A percentile compares a stretch with the other conserved stretches of the same genome.
Conservation (phyloP, 371 early-diverging fungal genomes). For the Haplosporangium sp. region DNA sequence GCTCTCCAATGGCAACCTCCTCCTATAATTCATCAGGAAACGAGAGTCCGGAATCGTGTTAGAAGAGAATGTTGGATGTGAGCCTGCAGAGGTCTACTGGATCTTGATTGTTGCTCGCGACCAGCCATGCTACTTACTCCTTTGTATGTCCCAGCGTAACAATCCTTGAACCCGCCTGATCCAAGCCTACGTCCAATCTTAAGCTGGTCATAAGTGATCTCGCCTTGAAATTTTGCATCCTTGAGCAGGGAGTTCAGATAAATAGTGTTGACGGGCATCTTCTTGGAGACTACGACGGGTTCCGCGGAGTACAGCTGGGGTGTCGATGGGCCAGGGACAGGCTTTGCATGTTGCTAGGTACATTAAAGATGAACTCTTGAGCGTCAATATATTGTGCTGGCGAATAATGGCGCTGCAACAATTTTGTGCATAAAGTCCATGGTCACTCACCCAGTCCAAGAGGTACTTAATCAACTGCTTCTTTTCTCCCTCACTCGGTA, state of each 20-base stretch:
- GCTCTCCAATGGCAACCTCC: conserved; percentile 78
- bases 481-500: conserved; percentile 73
- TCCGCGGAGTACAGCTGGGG: conserved; percentile 70
- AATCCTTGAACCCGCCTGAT: conserved; percentile 87
- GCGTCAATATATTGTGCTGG: neutral
- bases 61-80: neutral
- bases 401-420: too few species aligned
- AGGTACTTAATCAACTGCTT: conserved; percentile 65
- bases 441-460: conserved; percentile 64
- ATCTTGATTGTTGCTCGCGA: neutral
- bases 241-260: conserved; percentile 64
- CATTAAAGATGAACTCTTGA: neutral
- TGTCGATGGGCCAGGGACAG: conserved; percentile 77
- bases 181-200: conserved; percentile 73
- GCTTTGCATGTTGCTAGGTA: conserved; percentile 70
- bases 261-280: conserved; percentile 59
- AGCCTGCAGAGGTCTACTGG: too few species aligned
- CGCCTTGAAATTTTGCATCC: conserved; percentile 57
- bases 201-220: conserved; percentile 71
- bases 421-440: too few species aligned
- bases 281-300: conserved; percentile 47
- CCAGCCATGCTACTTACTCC: conserved; percentile 57
- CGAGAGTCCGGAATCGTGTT: neutral
- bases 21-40: conserved; percentile 55
- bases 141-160: conserved; percentile 72